Percentiles rank a stretch among this genome's conserved stretches.
Conservation (phyloP, 1,284 basidiomycete species). For the Microbotryum violaceum region DNA sequence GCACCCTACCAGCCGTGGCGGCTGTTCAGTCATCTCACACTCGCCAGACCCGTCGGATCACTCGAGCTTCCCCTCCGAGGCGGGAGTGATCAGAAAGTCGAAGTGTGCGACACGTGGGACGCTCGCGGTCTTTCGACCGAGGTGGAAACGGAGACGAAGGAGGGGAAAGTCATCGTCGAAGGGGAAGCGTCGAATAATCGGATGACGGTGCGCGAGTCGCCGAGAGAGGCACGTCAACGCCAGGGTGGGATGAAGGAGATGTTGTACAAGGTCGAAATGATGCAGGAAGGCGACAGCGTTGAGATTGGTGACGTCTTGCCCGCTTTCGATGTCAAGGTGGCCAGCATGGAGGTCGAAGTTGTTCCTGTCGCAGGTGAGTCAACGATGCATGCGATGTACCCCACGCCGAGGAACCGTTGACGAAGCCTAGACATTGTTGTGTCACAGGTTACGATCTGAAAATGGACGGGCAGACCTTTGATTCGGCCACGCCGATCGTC, state of each 20-base stretch:
- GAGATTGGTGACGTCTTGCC: slow-evolving; percentile 1
- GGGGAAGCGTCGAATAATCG: neutral
- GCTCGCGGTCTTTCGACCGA: neutral
- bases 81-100: neutral
- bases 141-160: neutral
- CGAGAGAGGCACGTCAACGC: too few relatives aligned
- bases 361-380: slow-evolving; percentile 2
- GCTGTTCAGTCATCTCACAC: too few relatives aligned
- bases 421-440: too few relatives aligned
- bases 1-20: too few relatives aligned
- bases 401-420: too few relatives aligned
- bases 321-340: slow-evolving; percentile 1
- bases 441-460: slow-evolving; percentile 1
- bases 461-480: slow-evolving; percentile 6
- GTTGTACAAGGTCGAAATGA: neutral
- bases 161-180: neutral
- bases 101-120: slow-evolving; percentile 1
- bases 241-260: neutral
- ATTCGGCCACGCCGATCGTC: neutral
- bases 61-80: neutral
- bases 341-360: slow-evolving; percentile 1
- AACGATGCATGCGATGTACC: too few relatives aligned
- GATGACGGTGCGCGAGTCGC: neutral
- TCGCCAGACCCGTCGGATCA: too few relatives aligned
- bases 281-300: neutral